Evolutionary conservation across 176 grass and related monocot genomes (phyloP).

Genomic region (Poa pratensis): DNA sequence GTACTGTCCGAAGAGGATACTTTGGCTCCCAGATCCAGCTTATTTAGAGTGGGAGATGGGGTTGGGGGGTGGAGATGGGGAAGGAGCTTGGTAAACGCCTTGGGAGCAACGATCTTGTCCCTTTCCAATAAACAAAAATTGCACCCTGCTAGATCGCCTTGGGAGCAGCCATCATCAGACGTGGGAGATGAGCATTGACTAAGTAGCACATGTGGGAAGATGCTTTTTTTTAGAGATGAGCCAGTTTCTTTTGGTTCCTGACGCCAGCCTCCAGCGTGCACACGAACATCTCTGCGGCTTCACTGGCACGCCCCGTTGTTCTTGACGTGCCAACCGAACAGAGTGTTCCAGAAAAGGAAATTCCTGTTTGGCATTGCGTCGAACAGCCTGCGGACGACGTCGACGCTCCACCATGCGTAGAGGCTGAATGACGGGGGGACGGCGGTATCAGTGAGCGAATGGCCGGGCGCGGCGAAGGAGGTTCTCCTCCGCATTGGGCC

Average conservation of each 20-base stretch:
- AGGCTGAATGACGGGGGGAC: constrained; percentile 74
- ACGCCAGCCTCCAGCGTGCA: neutral
- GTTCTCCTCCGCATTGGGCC: no score
- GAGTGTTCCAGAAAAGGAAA: constrained; percentile 71
- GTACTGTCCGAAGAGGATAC: neutral
- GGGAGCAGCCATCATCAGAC: neutral
- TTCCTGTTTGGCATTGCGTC: constrained; percentile 69
- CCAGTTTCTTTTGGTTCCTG: neutral
- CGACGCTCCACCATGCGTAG: constrained; percentile 53
- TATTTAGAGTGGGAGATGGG: neutral
- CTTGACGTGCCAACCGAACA: constrained; percentile 66
- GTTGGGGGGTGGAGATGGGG: neutral
- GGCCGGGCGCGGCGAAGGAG: constrained; percentile 47
- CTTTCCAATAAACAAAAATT: neutral
- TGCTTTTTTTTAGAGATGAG: neutral
- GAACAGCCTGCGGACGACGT: constrained; percentile 59
- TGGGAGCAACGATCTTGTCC: neutral
- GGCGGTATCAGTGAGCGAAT: constrained; percentile 40
- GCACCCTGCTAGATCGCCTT: neutral
- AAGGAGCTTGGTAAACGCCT: neutral
- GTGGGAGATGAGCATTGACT: neutral
- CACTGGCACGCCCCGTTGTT: neutral
- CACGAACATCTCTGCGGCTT: no score
- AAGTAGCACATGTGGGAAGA: neutral
- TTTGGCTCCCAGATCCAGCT: neutral